Percentiles rank a stretch among this genome's conserved stretches.
These are phyloP conservation scores for Penicillium canescens DNA, from an alignment of 495 filamentous ascomycete genomes.

Conservation along the genomic window DNA sequence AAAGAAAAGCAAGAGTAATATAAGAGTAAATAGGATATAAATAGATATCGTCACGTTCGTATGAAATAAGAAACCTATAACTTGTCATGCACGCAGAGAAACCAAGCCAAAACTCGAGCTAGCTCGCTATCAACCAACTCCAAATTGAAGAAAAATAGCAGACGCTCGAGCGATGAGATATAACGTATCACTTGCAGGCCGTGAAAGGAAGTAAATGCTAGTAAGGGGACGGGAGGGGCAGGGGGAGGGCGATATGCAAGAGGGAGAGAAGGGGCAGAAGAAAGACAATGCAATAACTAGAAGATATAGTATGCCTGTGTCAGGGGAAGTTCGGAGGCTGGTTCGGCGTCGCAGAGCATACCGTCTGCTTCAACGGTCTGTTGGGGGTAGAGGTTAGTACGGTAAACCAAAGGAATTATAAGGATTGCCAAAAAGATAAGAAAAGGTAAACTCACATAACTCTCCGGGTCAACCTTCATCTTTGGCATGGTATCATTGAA, in stretches of 20 bases:
- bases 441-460: slow-evolving; percentile 56
- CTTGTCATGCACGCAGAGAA: slow-evolving; percentile 2
- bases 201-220: background rate
- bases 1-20: too few relatives aligned
- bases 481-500: slow-evolving; percentile 84
- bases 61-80: slow-evolving; percentile 3
- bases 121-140: slow-evolving; percentile 9
- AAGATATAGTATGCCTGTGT: slow-evolving; percentile 83
- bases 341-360: slow-evolving; percentile 70
- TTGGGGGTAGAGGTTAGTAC: background rate
- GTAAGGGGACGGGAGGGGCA: background rate
- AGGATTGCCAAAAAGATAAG: background rate
- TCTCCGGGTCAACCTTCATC: slow-evolving; percentile 94
- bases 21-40: background rate
- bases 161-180: slow-evolving; percentile 21
- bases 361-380: slow-evolving; percentile 84
- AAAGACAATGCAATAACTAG: slow-evolving; percentile 33
- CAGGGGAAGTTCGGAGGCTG: slow-evolving; percentile 70
- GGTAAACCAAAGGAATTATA: background rate
- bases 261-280: background rate
- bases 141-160: slow-evolving; percentile 5
- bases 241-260: background rate
- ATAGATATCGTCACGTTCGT: slow-evolving; percentile 13
- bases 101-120: slow-evolving; percentile 7
- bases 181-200: slow-evolving; percentile 3